Evolutionary conservation across 345 rosid species (phyloP).

Genomic region (Streptanthus diversifolius): DNA sequence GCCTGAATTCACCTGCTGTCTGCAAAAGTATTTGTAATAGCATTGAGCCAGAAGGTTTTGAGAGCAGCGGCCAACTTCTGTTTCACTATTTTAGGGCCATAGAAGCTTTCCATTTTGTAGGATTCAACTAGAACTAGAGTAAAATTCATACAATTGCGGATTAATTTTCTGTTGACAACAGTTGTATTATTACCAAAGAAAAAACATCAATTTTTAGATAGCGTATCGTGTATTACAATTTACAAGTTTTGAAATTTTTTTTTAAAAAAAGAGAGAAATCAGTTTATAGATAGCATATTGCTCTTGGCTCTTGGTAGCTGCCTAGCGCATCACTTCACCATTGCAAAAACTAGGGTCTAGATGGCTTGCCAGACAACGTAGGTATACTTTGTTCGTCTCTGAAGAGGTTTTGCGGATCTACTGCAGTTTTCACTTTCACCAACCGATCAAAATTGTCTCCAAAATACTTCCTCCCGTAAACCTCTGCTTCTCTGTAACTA

Average conservation of each 20-base stretch:
- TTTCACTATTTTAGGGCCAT: background rate
- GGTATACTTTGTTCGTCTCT: constrained; percentile 56
- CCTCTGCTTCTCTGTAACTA: constrained; percentile 41
- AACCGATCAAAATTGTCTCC: constrained; percentile 48
- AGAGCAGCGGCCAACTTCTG: background rate
- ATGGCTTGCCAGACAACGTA: constrained; percentile 18
- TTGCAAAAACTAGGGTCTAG: background rate
- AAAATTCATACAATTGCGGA: background rate
- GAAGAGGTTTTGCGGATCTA: constrained; percentile 56
- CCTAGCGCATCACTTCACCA: background rate
- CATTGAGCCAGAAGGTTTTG: background rate
- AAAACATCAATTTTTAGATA: background rate
- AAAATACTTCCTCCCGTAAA: constrained; percentile 57
- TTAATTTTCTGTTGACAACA: background rate
- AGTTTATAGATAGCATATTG: background rate
- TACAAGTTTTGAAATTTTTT: background rate
- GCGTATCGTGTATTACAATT: background rate
- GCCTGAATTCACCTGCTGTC: background rate
- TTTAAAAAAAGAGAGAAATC: background rate
- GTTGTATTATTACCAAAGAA: background rate
- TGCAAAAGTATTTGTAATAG: background rate
- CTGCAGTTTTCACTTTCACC: constrained; percentile 46
- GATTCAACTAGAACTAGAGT: background rate
- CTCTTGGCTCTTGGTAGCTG: background rate
- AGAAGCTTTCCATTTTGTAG: background rate